These are phyloP conservation scores for Luffa acutangula DNA, from an alignment of 306 rosid genomes.

Conservation along the genomic window DNA sequence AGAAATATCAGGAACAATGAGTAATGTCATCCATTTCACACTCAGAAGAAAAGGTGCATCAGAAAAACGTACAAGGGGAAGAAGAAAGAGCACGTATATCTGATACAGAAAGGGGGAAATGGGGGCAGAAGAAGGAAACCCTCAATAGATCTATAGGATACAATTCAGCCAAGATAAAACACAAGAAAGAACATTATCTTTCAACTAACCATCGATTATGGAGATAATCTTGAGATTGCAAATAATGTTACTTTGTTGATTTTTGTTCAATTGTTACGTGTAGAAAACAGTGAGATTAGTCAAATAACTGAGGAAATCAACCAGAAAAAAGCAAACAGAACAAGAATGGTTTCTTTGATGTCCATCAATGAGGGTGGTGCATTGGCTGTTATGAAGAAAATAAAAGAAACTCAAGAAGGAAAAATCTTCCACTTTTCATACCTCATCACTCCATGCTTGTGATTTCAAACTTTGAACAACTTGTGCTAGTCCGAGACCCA, in stretches of 20 bases:
- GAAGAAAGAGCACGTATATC: not conserved
- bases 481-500: slow-evolving; percentile 86
- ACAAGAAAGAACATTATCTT: not conserved
- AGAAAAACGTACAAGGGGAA: not conserved
- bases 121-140: not conserved
- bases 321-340: not conserved
- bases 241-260: not conserved
- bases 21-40: not conserved
- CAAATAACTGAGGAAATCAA: not conserved
- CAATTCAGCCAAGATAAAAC: not conserved
- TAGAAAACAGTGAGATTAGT: not conserved
- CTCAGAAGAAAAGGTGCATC: not conserved
- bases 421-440: slow-evolving; percentile 23
- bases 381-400: not conserved
- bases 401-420: not conserved
- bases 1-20: not conserved
- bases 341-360: not conserved
- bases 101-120: not conserved
- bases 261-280: not conserved
- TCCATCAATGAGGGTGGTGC: not conserved
- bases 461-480: slow-evolving; percentile 91
- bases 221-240: not conserved
- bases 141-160: not conserved
- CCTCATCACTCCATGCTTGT: slow-evolving; percentile 99
- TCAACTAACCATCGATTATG: not conserved